A percentile compares a stretch with the other conserved stretches of the same genome.
Evolutionary conservation across 1,139 yeast species (phyloP).

Genomic region (Wickerhamomyces sp.): DNA sequence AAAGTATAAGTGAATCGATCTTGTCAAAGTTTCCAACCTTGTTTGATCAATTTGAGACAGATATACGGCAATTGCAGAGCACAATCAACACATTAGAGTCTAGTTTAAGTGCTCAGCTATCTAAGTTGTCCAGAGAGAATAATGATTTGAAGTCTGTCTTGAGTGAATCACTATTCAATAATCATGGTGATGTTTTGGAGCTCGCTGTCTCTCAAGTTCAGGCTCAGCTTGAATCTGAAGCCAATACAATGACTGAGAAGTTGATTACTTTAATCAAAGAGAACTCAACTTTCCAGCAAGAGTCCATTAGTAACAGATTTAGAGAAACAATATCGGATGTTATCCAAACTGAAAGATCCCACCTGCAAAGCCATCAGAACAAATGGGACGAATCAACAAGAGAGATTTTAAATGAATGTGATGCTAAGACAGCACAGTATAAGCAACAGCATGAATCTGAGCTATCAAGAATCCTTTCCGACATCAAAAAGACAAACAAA

Average conservation of each 20-base stretch:
- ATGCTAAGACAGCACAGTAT: constrained; percentile 26
- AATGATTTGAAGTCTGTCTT: constrained; percentile 29
- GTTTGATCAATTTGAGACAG: constrained; percentile 15
- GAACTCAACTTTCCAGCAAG: constrained; percentile 26
- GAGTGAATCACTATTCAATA: constrained; percentile 29
- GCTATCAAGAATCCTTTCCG: constrained; percentile 15
- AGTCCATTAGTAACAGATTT: constrained; percentile 25
- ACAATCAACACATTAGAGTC: constrained; percentile 10
- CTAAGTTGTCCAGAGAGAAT: constrained; percentile 22
- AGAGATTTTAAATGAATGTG: constrained; percentile 30
- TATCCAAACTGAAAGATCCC: constrained; percentile 26
- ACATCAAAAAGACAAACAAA: constrained; percentile 13
- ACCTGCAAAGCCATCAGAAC: constrained; percentile 25
- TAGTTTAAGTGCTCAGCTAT: constrained; percentile 16
- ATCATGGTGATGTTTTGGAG: constrained; percentile 27
- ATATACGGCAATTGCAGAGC: constrained; percentile 8
- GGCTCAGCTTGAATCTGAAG: constrained; percentile 26
- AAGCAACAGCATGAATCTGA: constrained; percentile 23
- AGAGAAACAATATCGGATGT: constrained; percentile 27
- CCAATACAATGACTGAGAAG: constrained; percentile 24
- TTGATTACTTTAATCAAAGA: constrained; percentile 21
- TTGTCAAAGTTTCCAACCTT: constrained; percentile 17
- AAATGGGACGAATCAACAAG: constrained; percentile 31
- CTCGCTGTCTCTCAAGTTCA: constrained; percentile 24
- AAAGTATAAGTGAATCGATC: constrained; percentile 19